Conservation (phyloP, 495 filamentous ascomycete species). For the Aspergillus leporis region DNA sequence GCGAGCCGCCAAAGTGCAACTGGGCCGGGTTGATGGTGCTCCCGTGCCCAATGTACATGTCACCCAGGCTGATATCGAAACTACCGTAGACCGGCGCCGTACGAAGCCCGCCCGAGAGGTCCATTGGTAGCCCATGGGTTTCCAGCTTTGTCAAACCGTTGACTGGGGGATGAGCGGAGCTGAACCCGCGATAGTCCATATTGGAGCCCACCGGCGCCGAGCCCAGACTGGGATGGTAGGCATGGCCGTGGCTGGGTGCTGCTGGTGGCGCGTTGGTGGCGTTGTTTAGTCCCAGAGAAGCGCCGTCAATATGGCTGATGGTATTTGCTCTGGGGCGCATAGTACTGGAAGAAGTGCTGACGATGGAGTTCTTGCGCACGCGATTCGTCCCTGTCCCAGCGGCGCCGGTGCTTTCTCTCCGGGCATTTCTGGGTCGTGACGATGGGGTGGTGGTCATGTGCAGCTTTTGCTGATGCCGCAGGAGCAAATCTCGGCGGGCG, state of each 20-base stretch:
- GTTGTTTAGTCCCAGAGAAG: conserved; percentile 70
- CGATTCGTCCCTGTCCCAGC: conserved; percentile 67
- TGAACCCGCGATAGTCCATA: conserved; percentile 71
- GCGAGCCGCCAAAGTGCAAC: conserved; percentile 87
- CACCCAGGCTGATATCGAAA: conserved; percentile 72
- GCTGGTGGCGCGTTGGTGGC: conserved; percentile 58
- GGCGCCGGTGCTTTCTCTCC: conserved; percentile 78
- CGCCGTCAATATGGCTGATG: conserved; percentile 88
- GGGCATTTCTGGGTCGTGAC: conserved; percentile 78
- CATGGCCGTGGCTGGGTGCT: conserved; percentile 43
- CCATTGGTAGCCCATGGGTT: conserved; percentile 67
- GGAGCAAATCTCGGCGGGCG: conserved; percentile 85
- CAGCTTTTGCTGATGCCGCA: conserved; percentile 97
- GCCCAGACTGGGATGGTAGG: conserved; percentile 65
- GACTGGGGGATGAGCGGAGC: conserved; percentile 53
- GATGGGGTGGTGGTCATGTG: conserved; percentile 95
- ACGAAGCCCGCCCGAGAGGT: conserved; percentile 64
- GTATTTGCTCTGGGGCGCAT: conserved; percentile 95
- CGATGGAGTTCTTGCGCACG: conserved; percentile 90
- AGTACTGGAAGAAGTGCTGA: conserved; percentile 55
- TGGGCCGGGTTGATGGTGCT: conserved; percentile 94
- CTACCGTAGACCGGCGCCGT: conserved; percentile 76
- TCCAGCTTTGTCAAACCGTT: conserved; percentile 81
- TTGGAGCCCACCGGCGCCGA: conserved; percentile 64
- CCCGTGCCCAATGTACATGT: conserved; percentile 72